Conservation (phyloP, 176 grass and related monocot species). For the Musa schizocarpa region DNA sequence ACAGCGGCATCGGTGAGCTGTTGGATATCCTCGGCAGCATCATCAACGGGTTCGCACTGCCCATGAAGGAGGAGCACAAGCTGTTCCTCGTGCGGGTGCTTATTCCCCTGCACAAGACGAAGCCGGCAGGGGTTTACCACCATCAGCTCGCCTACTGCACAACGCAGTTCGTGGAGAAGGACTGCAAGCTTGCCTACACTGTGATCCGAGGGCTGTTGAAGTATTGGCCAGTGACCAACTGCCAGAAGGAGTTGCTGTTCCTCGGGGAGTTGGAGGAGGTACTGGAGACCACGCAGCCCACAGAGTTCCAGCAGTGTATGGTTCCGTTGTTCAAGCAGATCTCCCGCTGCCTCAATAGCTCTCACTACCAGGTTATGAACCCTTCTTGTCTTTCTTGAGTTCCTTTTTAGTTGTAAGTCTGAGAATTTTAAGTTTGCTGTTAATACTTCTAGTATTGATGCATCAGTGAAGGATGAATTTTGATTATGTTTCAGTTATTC, state of each 20-base stretch:
- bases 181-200: slow-evolving; percentile 1
- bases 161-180: not conserved
- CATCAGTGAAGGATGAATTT: too few species aligned
- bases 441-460: not conserved
- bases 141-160: slow-evolving; percentile 2
- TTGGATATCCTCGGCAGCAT: slow-evolving; percentile 7
- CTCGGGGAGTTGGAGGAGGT: not conserved
- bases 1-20: slow-evolving; percentile 3
- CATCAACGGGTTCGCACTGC: slow-evolving; percentile 2
- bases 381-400: not conserved
- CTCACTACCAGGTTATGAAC: slow-evolving; percentile 3
- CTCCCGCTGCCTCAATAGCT: not conserved
- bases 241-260: slow-evolving; percentile 6
- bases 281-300: not conserved
- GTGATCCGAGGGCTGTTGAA: slow-evolving; percentile 2
- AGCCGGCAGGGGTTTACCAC: not conserved
- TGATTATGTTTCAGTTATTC: too few species aligned
- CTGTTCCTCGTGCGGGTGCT: slow-evolving; percentile 7
- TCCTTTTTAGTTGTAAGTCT: not conserved
- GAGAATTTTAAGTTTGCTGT: not conserved
- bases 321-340: slow-evolving; percentile 4
- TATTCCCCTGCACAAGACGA: slow-evolving; percentile 3
- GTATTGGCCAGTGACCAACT: slow-evolving; percentile 6
- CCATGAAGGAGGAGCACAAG: slow-evolving; percentile 9
- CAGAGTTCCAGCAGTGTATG: slow-evolving; percentile 1